Evolutionary conservation across 805 yeast genomes (phyloP).

Genomic region (Candida insectalens): DNA sequence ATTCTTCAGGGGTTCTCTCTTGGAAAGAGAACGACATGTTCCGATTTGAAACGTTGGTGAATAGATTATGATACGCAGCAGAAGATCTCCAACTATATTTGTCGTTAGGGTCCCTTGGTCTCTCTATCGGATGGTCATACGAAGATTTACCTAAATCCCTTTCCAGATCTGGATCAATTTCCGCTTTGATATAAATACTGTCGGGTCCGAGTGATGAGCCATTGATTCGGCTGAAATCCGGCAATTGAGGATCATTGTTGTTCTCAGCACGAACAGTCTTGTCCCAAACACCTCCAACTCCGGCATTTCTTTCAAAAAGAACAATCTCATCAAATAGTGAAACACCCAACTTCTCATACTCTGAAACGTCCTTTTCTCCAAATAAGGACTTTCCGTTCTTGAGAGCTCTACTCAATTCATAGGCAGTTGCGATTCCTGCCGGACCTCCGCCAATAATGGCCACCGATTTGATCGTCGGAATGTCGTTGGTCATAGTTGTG

Average conservation of each 20-base stretch:
- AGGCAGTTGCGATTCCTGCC: conserved; percentile 27
- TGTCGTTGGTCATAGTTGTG: neutral
- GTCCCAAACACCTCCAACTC: conserved; percentile 34
- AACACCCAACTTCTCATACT: conserved; percentile 4
- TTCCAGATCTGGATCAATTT: conserved; percentile 7
- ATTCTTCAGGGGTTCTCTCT: conserved; percentile 5
- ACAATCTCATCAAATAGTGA: conserved; percentile 26
- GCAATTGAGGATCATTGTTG: conserved; percentile 14
- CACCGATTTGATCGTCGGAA: conserved; percentile 9
- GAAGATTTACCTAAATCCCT: conserved; percentile 17
- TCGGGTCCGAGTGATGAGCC: conserved; percentile 3
- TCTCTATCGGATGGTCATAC: conserved; percentile 25
- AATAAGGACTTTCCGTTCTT: conserved; percentile 13
- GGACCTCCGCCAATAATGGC: conserved; percentile 34
- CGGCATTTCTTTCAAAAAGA: conserved; percentile 29
- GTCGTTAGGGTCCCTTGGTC: conserved; percentile 3
- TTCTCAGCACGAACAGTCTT: conserved; percentile 6
- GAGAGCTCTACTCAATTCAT: conserved; percentile 23
- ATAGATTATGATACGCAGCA: conserved; percentile 28
- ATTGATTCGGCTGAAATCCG: conserved; percentile 5
- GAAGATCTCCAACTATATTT: conserved; percentile 25
- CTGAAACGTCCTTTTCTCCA: conserved; percentile 7
- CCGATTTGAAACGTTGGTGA: conserved; percentile 33
- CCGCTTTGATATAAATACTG: conserved; percentile 5
- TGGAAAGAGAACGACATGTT: conserved; percentile 31